Evolutionary conservation across 129 eudicot species (phyloP).

Genomic region (Silybum marianum): DNA sequence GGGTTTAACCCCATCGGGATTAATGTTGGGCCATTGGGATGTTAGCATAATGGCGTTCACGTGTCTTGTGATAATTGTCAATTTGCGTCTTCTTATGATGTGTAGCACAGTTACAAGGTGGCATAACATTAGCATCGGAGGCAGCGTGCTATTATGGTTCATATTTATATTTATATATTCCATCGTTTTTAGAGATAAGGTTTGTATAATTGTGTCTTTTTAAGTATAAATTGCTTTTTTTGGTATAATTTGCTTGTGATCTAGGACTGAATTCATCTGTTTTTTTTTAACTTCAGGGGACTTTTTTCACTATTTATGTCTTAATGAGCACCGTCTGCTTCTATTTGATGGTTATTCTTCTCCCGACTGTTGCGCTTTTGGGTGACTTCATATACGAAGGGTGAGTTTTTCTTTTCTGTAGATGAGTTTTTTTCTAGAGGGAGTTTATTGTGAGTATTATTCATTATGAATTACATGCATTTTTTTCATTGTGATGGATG

Average conservation of each 20-base stretch:
- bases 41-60: conserved; percentile 93
- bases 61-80: conserved; percentile 79
- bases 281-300: conserved; percentile 55
- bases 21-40: conserved; percentile 94
- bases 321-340: conserved; percentile 79
- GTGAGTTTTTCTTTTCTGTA: conserved; percentile 42
- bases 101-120: conserved; percentile 91
- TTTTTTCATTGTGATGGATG: background rate
- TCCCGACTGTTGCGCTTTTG: conserved; percentile 72
- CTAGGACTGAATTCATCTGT: conserved; percentile 15
- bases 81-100: conserved; percentile 87
- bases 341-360: conserved; percentile 71
- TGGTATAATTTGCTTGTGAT: background rate
- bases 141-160: conserved; percentile 85
- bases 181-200: conserved; percentile 60
- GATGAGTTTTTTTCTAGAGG: background rate
- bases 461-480: background rate
- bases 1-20: conserved; percentile 72
- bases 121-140: conserved; percentile 90
- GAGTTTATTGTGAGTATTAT: background rate
- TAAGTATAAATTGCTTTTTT: background rate
- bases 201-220: background rate
- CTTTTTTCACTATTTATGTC: conserved; percentile 58
- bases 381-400: conserved; percentile 77
- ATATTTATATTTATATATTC: conserved; percentile 79